phyloP scores from a whole-genome alignment of 108 stramenopile genomes.

The Fragilaria radians region DNA sequence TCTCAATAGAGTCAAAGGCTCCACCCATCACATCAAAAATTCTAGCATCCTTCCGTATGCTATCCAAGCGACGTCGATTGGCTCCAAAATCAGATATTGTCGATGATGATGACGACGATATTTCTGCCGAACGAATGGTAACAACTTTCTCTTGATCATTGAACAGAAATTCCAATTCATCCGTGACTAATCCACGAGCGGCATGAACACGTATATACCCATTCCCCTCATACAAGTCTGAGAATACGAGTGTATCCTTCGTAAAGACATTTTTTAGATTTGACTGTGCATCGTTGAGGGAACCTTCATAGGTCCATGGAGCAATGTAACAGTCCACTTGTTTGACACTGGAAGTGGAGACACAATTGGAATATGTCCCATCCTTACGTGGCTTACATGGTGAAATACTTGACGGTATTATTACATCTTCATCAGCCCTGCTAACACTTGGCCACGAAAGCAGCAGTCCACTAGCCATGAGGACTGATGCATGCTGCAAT shows the following conservation, averaged over 20 bases:
- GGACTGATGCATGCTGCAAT: too few species aligned
- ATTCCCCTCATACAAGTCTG: slow-evolving; percentile 39
- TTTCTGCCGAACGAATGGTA: slow-evolving; percentile 42
- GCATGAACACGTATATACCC: slow-evolving; percentile 49
- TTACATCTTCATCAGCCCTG: too few species aligned
- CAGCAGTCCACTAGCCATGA: too few species aligned
- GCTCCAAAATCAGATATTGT: slow-evolving; percentile 61
- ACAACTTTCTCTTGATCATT: slow-evolving; percentile 64
- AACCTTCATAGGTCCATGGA: slow-evolving; percentile 74
- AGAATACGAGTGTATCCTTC: slow-evolving; percentile 30
- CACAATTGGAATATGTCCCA: slow-evolving; percentile 28
- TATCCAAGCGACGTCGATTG: slow-evolving; percentile 53
- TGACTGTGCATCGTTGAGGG: slow-evolving; percentile 59
- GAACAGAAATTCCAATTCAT: slow-evolving; percentile 64
- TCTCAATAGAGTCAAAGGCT: slow-evolving; percentile 37
- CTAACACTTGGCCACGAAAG: too few species aligned
- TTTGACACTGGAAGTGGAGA: slow-evolving; percentile 60
- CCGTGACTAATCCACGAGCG: slow-evolving; percentile 29
- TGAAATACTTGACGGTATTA: slow-evolving; percentile 4
- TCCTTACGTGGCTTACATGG: neutral
- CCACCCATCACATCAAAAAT: slow-evolving; percentile 78
- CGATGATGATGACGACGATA: slow-evolving; percentile 30
- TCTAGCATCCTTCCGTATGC: slow-evolving; percentile 46
- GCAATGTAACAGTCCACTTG: slow-evolving; percentile 56
- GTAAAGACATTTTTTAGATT: slow-evolving; percentile 70